Evolutionary conservation across 495 filamentous ascomycete genomes (phyloP), one percentile per base, ranked within the genome.

Genomic region (Hypoxylon trugodes): DNA sequence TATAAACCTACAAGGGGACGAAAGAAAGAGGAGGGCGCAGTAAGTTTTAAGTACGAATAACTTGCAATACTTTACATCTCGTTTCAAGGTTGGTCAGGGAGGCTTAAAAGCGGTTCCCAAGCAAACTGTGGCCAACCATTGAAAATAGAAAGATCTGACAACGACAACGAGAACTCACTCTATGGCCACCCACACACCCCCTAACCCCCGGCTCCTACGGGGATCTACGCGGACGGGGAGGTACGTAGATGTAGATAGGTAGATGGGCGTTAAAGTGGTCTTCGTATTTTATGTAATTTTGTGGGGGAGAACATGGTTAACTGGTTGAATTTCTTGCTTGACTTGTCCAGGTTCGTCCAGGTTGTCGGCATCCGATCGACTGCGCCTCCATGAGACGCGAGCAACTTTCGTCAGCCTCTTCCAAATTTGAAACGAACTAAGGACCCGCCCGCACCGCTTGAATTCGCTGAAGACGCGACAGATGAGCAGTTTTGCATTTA

Each of bases 371-470:
- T 35, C 42, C 55, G 55, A 40, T 52, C 26, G 49, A 56, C 62
- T 66, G 62, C 62, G 62, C 62, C 62, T 61, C 62, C 25, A 54
- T 26, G 50, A 25, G 50, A 55, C 56, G 49, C 42, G 55, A 58
- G 36, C 26, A 12, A 36, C 37, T 43, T 42, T 66, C 62, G 62
- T 66, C 62, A 66, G 56, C 62, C 28, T 33, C 55, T 59, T 52
- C 12, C 30, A 30, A 15, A 59, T 37, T 49, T 66, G 62, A 66
- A 66, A 66, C 62, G 43, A 40, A 28, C 49, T 49, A n/a, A n/a
- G 49, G 62, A 49, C 50, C 54, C 48, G 40, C 54, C 33, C 22
- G 42, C 22, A 3, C 40, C 35, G 55, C 61, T 65, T 59, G 48
- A 59, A 18, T 55, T 59, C 21, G 49, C 37, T n/a, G 35, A 26